Percentiles rank a stretch among this genome's conserved stretches.
These are phyloP conservation scores for Knufia petricola DNA, from an alignment of 2,329 filamentous ascomycete species.

Conservation along the genomic window DNA sequence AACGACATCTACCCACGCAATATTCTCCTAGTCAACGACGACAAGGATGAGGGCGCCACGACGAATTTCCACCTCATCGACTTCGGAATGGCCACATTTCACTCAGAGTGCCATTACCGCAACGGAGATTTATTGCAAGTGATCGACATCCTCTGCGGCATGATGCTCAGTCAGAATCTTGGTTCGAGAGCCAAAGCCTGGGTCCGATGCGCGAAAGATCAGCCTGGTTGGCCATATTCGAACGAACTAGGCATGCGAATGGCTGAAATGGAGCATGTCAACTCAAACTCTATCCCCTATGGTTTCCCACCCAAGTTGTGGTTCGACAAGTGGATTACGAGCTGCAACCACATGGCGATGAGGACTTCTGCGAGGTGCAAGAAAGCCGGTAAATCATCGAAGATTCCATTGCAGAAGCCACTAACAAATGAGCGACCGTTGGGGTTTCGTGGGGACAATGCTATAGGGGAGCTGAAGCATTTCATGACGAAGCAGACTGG, in stretches of 20 bases:
- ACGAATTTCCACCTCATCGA: constrained; percentile 1
- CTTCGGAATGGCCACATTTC: background rate
- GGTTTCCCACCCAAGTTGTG: no score
- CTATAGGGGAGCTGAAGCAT: background rate
- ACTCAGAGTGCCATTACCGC: background rate
- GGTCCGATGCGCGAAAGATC: background rate
- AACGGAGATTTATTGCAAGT: background rate
- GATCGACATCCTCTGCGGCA: background rate
- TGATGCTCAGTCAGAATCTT: background rate
- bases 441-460: background rate
- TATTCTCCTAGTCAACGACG: background rate
- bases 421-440: background rate
- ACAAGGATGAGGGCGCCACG: background rate
- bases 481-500: background rate
- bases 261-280: no score
- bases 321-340: no score
- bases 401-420: background rate
- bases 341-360: no score
- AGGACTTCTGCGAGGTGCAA: no score
- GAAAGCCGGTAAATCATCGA: no score
- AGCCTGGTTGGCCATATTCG: background rate
- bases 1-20: background rate
- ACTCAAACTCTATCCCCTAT: no score
- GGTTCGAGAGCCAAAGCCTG: background rate
- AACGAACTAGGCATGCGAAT: background rate